A percentile compares a stretch with the other conserved stretches of the same genome.
phyloP scores from a whole-genome alignment of 768 basidiomycete genomes.

The Porphyrellus cyaneotinctus region DNA sequence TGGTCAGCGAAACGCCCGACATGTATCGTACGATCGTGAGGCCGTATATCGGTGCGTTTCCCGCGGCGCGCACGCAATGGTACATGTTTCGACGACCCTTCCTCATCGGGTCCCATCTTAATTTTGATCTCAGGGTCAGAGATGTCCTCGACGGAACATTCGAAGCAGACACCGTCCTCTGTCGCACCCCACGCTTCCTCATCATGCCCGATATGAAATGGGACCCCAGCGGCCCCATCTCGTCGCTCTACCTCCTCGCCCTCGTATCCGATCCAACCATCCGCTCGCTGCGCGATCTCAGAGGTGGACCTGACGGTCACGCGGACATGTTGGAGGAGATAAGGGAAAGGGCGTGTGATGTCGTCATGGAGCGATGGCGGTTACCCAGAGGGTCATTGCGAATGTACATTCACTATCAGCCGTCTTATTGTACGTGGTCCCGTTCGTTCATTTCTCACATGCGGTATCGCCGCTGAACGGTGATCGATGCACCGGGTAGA shows the following conservation, averaged over 20 bases:
- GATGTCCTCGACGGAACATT: slow-evolving; percentile 76
- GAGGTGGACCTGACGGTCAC: slow-evolving; percentile 44
- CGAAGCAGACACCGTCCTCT: slow-evolving; percentile 71
- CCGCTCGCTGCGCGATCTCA: slow-evolving; percentile 72
- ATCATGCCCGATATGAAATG: slow-evolving; percentile 97
- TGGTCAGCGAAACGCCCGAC: slow-evolving; percentile 82
- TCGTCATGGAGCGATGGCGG: slow-evolving; percentile 64
- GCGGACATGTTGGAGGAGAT: slow-evolving; percentile 66
- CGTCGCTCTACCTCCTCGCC: slow-evolving; percentile 82
- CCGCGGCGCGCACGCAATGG: slow-evolving; percentile 79
- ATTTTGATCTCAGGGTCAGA: slow-evolving; percentile 58
- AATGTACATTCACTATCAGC: slow-evolving; percentile 92
- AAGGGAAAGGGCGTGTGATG: slow-evolving; percentile 45
- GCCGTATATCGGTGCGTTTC: slow-evolving; percentile 77
- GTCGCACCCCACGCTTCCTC: slow-evolving; percentile 59
- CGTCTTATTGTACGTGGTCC: slow-evolving; percentile 75
- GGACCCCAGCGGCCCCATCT: slow-evolving; percentile 65
- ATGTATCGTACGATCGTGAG: slow-evolving; percentile 65
- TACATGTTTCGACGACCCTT: slow-evolving; percentile 22
- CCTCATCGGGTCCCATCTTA: not conserved
- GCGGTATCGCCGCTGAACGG: not conserved
- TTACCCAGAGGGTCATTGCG: slow-evolving; percentile 59
- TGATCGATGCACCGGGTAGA: slow-evolving; percentile 41
- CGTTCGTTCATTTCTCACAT: not conserved
- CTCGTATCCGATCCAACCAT: slow-evolving; percentile 62